A percentile compares a stretch with the other conserved stretches of the same genome.
These are phyloP conservation scores for Uromyces viciae-fabae DNA, from an alignment of 1,284 basidiomycete species.

Conservation along the genomic window DNA sequence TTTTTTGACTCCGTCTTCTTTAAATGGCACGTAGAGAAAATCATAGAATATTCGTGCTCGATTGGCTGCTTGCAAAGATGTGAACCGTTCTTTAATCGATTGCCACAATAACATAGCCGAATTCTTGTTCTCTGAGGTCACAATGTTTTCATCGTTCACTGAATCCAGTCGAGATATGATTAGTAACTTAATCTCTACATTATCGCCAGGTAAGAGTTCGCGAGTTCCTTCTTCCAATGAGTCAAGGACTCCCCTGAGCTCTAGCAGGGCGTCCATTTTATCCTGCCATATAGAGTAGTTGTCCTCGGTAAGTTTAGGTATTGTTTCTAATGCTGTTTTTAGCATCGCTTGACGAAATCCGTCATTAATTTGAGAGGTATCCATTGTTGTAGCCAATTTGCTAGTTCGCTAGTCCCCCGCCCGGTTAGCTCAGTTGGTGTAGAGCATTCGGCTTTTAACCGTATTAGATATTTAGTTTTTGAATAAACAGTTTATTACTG, in stretches of 20 bases:
- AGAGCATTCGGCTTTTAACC: conserved; percentile 7
- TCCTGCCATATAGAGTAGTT: conserved; percentile 3
- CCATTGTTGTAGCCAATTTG: not conserved
- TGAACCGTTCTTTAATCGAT: not conserved
- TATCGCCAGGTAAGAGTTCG: not conserved
- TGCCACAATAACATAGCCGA: not conserved
- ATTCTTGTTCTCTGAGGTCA: not conserved
- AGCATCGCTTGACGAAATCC: conserved; percentile 1
- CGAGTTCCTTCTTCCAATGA: not conserved
- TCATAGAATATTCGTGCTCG: not conserved
- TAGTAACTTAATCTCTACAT: not conserved
- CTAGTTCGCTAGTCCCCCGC: not conserved
- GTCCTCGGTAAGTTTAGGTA: not conserved
- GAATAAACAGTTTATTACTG: too few relatives aligned
- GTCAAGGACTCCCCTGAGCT: not conserved
- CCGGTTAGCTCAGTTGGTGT: not conserved
- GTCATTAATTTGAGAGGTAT: not conserved
- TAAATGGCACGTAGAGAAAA: not conserved
- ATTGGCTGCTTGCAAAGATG: not conserved
- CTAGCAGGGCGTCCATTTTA: not conserved
- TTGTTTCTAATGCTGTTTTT: not conserved
- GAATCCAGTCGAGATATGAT: not conserved
- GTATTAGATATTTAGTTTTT: not conserved
- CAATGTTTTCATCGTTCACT: not conserved
- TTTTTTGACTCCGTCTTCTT: not conserved